phyloP scores from a whole-genome alignment of 2,329 filamentous ascomycete species.

The Sphaerulina musiva region DNA sequence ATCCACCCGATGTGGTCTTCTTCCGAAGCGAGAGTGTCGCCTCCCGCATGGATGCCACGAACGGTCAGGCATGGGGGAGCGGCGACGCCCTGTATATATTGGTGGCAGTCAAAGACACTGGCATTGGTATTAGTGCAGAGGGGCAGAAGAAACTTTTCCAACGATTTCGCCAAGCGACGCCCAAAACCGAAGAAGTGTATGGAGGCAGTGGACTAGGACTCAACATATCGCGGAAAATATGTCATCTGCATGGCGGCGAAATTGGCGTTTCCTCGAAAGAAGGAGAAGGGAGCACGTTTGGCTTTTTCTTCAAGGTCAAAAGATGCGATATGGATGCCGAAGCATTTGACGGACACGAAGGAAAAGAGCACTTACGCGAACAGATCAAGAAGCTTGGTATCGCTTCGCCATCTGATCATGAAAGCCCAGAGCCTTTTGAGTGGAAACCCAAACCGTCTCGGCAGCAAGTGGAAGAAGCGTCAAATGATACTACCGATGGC shows the following conservation, averaged over 20 bases:
- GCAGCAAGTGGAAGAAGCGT: neutral
- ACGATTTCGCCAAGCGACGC: slow-evolving; percentile 36
- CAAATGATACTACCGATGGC: neutral
- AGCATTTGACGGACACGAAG: slow-evolving; percentile 1
- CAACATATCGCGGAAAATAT: slow-evolving; percentile 43
- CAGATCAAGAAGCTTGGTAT: slow-evolving; percentile 12
- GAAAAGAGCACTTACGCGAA: slow-evolving; percentile 7
- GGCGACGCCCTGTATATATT: slow-evolving; percentile 39
- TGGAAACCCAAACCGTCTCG: slow-evolving; percentile 4
- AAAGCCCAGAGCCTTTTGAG: slow-evolving; percentile 11
- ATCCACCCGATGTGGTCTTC: slow-evolving; percentile 42
- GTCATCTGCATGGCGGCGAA: slow-evolving; percentile 41
- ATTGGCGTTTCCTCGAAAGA: slow-evolving; percentile 39
- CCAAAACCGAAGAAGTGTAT: slow-evolving; percentile 35
- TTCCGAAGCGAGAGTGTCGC: slow-evolving; percentile 35
- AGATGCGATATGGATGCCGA: slow-evolving; percentile 7
- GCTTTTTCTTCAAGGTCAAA: slow-evolving; percentile 38
- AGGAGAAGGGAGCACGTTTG: slow-evolving; percentile 38
- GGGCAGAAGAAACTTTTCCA: slow-evolving; percentile 40
- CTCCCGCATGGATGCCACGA: slow-evolving; percentile 39
- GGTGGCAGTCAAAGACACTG: slow-evolving; percentile 41
- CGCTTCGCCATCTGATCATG: slow-evolving; percentile 3
- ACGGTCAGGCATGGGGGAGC: slow-evolving; percentile 38
- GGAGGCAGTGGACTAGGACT: slow-evolving; percentile 42
- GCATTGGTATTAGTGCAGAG: slow-evolving; percentile 39